Evolutionary conservation across 345 rosid species (phyloP), one percentile per base, ranked within the genome.

Genomic region (Garcia nutans): DNA sequence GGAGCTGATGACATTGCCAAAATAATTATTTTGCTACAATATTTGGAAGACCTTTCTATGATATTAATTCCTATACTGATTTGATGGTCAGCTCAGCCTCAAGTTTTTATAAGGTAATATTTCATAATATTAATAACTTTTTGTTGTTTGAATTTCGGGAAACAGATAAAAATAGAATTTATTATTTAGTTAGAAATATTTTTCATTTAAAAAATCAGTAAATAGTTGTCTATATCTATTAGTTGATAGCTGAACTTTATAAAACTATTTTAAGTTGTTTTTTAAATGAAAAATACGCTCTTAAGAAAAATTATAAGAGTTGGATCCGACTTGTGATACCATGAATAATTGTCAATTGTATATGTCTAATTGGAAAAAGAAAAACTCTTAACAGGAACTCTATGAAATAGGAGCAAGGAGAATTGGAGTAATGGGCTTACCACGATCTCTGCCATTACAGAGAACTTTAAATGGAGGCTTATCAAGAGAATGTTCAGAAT

Each of bases 361-460:
- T 28, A 28, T 28, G 31, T 28, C 31, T 28, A 28, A 28, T 28
- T 28, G 31, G 31, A 28, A 28, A 28, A 28, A 28, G 31, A 28
- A 37, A 37, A 37, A 20, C 28, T 44, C 10, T 23, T 47, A 72
- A 28, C 81, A 92, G 94, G 92, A 85, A 44, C 83, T 92, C 0
- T 77, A 85, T 62, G 81, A 73, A 63, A 10, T 84, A 0, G 97
- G 97, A 76, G 93, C 90, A 15, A 85, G 92, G 77, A 88, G 87
- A 63, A 47, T 91, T 20, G 91, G 79, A 59, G 80, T 89, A 1
- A 10, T 89, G 10, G 59, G 91, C 67, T 60, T 84, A 77, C 91
- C 95, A 10, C 90, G 98, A 15, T 91, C 97, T 63, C 64, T 89
- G 55, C 95, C 98, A 47, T 79, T 90, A 8, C 97, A 91, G 33